Evolutionary conservation across 1,284 basidiomycete genomes (phyloP), one percentile per base, ranked within the genome.

Genomic region (Cryptococcus maquisensis): DNA sequence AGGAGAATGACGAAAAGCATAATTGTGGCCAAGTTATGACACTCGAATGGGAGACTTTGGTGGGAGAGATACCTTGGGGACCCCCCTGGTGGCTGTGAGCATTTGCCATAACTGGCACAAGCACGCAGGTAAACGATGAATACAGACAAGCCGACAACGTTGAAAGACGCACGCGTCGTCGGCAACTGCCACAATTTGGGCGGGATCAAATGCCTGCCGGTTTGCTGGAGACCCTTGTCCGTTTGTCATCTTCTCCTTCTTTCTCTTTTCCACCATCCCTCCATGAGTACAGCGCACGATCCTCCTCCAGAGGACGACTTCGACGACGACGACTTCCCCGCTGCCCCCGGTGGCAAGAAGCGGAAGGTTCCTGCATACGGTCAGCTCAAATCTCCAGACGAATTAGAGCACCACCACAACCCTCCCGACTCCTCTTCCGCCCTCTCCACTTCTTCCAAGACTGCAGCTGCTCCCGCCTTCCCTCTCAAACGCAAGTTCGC

Each of bases 291-390:
- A 18, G 13, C 18, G 16, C 32, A 36, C 28, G 13, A 32, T 6
- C 28, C 28, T 32, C 28, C 28, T 10, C 28, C 28, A 32, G 62
- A 66, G 20, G 56, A 56, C 41, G 57, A 61, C 21, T 60, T 56
- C 4, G 58, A 62, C n/a, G 54, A 56, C 12, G 65, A 63, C 54
- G 64, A 66, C 37, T 64, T 61, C 39, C 51, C 50, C 21, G 53
- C 63, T 36, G 54, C 62, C 16, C 59, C 62, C 8, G 66, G 66
- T 20, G 66, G 66, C 32, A 70, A 70, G 64, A 70, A 70, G 56
- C 66, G 68, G 41, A 70, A 70, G 46, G 66, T 68, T 1, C 68
- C 68, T 13, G 63, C 65, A 16, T 47, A 36, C 36, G 46, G 46
- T 13, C 46, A 47, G 18, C n/a, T 24, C 39, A 21, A 23, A 20